Evolutionary conservation across 768 basidiomycete genomes (phyloP).

Genomic region (Trametes cubensis): DNA sequence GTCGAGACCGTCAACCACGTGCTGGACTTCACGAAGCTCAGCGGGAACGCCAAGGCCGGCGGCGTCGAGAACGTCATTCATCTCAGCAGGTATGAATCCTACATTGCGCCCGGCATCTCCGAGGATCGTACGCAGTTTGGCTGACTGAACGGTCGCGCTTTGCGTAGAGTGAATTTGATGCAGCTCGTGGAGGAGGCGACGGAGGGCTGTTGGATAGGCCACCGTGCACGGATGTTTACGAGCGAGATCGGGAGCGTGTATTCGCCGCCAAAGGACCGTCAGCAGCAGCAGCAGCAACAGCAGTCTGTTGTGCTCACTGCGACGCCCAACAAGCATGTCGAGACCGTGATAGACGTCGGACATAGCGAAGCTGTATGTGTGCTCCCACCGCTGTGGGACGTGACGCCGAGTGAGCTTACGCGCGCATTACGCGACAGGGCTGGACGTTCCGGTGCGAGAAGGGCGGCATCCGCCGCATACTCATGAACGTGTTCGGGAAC

Average conservation of each 20-base stretch:
- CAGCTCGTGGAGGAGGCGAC: slow-evolving; percentile 87
- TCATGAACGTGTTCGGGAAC: slow-evolving; percentile 96
- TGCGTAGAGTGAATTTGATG: slow-evolving; percentile 66
- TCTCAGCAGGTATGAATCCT: slow-evolving; percentile 55
- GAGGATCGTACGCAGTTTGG: background rate
- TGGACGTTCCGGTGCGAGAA: slow-evolving; percentile 90
- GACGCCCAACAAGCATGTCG: slow-evolving; percentile 54
- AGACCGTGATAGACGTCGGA: slow-evolving; percentile 88
- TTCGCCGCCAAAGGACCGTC: slow-evolving; percentile 72
- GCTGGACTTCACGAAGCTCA: slow-evolving; percentile 92
- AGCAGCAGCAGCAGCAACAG: slow-evolving; percentile 45
- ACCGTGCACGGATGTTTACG: slow-evolving; percentile 75
- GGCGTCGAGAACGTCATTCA: slow-evolving; percentile 77
- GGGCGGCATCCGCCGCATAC: slow-evolving; percentile 85
- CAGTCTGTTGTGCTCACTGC: slow-evolving; percentile 38
- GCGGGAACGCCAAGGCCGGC: slow-evolving; percentile 79
- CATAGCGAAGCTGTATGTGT: slow-evolving; percentile 62
- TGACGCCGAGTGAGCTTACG: background rate
- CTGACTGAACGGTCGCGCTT: background rate
- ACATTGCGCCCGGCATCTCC: background rate
- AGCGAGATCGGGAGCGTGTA: slow-evolving; percentile 91
- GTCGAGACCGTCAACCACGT: slow-evolving; percentile 98
- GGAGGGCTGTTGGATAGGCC: slow-evolving; percentile 93
- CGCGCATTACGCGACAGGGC: slow-evolving; percentile 49
- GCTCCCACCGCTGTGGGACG: background rate